phyloP scores from a whole-genome alignment of 2,329 filamentous ascomycete genomes.

The Aspergillus quadrilineatus region DNA sequence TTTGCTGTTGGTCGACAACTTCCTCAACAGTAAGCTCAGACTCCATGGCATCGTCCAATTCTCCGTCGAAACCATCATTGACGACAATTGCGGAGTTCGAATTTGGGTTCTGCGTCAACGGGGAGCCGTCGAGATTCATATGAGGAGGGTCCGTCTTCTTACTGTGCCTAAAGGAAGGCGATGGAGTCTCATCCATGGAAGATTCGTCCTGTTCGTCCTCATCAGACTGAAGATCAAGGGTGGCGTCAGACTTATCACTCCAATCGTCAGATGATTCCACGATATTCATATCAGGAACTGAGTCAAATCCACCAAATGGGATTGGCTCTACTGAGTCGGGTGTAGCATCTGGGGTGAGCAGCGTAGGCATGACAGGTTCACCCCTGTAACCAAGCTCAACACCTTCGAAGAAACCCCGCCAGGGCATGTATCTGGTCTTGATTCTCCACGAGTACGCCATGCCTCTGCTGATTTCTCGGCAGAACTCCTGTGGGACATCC shows the following conservation, averaged over 20 bases:
- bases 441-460: constrained; percentile 26
- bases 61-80: not conserved
- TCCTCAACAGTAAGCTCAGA: not conserved
- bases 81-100: too few species aligned
- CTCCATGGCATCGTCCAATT: not conserved
- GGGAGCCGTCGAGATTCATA: not conserved
- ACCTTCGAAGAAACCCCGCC: constrained; percentile 17
- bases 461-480: constrained; percentile 21
- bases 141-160: not conserved
- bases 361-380: not conserved
- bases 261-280: not conserved
- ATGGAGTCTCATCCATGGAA: not conserved
- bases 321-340: not conserved
- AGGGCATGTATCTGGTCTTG: constrained; percentile 10
- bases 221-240: not conserved
- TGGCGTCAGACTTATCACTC: not conserved
- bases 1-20: not conserved
- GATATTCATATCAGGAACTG: not conserved
- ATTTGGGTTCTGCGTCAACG: not conserved
- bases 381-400: constrained; percentile 14
- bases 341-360: not conserved
- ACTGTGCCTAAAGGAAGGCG: not conserved
- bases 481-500: constrained; percentile 24
- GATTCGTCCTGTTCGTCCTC: not conserved
- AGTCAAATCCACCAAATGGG: not conserved